Evolutionary conservation across 2,329 filamentous ascomycete genomes (phyloP), one percentile per base, ranked within the genome.

Genomic region (Fusarium anguioides): DNA sequence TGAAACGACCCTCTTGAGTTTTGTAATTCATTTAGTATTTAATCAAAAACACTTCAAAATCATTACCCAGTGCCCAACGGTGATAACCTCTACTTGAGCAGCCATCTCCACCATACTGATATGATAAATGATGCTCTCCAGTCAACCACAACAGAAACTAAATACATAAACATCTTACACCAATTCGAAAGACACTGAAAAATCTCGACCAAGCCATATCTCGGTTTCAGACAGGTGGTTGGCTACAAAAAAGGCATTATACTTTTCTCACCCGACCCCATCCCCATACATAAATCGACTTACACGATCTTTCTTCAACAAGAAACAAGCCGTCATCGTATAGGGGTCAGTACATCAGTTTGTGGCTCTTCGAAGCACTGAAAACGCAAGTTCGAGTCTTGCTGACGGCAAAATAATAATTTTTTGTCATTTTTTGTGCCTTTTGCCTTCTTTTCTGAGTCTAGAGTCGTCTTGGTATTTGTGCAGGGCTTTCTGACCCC

Each of bases 331-430:
- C 64, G 64, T 68, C 64, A 68, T 68, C 64, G 64, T 68, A 68
- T 68, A 68, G 64, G 64, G 64, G 64, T 68, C 45, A 68, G 64
- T 68, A 68, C 64, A 68, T 68, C 64, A 68, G 64, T 68, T 68
- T 68, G 64, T 68, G 64, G 64, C 27, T 68, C 41, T 42, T 53
- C 37, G 54, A 68, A 68, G 64, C 64, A 68, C 64, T 68, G 64
- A 68, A 68, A 68, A 68, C 64, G 64, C 64, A 68, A 68, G 64
- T 68, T 68, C 64, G 64, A 68, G 64, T 68, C 64, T 68, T 68
- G 64, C 64, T 68, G 64, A 68, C 64, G 64, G 64, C 64, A 68
- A 61, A 52, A 20, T 3, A 37, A 20, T 40, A 27, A 10, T 8
- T 33, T 62, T 66, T 66, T 64, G 47, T 8, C n/a, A 17, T 50